Base-by-base conservation (phyloP, 2,329 filamentous ascomycete species). In the Fusarium pseudograminearum region DNA sequence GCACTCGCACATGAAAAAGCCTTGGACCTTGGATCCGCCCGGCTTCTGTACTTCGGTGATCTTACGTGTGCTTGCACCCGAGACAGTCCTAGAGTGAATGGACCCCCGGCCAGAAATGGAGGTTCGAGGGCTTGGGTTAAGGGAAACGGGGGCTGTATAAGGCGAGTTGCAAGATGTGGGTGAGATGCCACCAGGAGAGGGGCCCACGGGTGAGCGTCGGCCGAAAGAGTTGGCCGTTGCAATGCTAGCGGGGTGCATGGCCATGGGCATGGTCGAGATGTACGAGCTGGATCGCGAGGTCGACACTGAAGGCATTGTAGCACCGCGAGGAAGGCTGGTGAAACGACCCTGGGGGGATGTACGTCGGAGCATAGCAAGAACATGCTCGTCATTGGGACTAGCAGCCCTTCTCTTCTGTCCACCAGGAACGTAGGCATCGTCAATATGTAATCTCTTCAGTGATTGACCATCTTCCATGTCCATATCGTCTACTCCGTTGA, bases 341-440 rank as follows among this genome's bases (percentile, higher is more conserved):
- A 88, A 79, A 9, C 86, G 80, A 16, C 85, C 82, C 2, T 83
- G 83, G 1, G 87, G 86, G 4, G 86, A 88, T 7, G 83, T 82
- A 15, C 85, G 83, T 53, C 85, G 83, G 30, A 82, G 80, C 31
- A 79, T 77, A 4, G 78, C 62, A 31, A 82, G 75, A 18, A 80
- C 72, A 9, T 80, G 75, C 30, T 87, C 85, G 14, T 85, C 85
- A 4, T 80, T 84, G 2, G 86, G 86, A 28, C 86, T 88, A 1
- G 85, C 86, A 3, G 86, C 86, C 40, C 86, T 81, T 47, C 87
- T 83, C 77, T 89, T 89, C 63, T 83, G 83, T 9, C 86, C 85
- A 11, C 72, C 72, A 5, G 77, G 74, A 4, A 81, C 76, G 42
- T 84, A 76, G 10, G 75, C 65, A 50, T 85, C 85, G 47, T 87